These are phyloP conservation scores for Fomes fomentarius DNA, from an alignment of 1,284 basidiomycete species.

Conservation along the genomic window DNA sequence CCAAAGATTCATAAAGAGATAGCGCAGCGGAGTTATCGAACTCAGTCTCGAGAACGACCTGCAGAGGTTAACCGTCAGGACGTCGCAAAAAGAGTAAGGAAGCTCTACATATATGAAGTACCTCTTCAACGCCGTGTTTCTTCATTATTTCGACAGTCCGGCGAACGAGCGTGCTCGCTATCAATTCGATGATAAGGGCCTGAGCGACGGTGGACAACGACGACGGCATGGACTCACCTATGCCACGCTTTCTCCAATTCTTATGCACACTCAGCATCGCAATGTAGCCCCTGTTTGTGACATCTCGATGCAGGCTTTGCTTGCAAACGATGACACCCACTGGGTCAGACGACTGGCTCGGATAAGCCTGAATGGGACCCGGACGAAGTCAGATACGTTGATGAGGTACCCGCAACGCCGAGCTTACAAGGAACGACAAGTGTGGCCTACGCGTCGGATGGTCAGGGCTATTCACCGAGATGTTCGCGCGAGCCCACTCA, in stretches of 20 bases:
- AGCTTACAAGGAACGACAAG: slow-evolving; percentile 85
- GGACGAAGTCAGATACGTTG: slow-evolving; percentile 1
- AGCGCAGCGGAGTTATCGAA: slow-evolving; percentile 90
- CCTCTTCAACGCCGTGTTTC: slow-evolving; percentile 81
- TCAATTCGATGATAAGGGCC: background rate
- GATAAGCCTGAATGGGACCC: slow-evolving; percentile 53
- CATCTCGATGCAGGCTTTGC: slow-evolving; percentile 83
- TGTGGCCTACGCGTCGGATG: slow-evolving; percentile 72
- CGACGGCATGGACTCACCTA: slow-evolving; percentile 64
- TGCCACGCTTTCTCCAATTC: slow-evolving; percentile 83
- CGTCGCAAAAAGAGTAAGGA: background rate
- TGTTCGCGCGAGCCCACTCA: slow-evolving; percentile 39
- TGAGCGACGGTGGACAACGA: slow-evolving; percentile 7
- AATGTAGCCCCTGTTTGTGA: slow-evolving; percentile 90
- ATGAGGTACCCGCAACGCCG: background rate
- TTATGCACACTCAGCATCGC: slow-evolving; percentile 94
- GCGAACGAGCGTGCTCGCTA: slow-evolving; percentile 80
- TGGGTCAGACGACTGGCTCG: slow-evolving; percentile 57
- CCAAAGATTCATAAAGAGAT: slow-evolving; percentile 87
- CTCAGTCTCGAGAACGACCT: slow-evolving; percentile 98
- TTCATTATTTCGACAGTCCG: slow-evolving; percentile 85
- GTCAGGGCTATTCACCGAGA: slow-evolving; percentile 4
- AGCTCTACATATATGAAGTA: slow-evolving; percentile 36
- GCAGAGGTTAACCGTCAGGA: slow-evolving; percentile 7
- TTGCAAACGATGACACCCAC: slow-evolving; percentile 96